Evolutionary conservation across 352 stramenopile genomes (phyloP), one percentile per base, ranked within the genome.

Genomic region (Labyrinthula sp.): DNA sequence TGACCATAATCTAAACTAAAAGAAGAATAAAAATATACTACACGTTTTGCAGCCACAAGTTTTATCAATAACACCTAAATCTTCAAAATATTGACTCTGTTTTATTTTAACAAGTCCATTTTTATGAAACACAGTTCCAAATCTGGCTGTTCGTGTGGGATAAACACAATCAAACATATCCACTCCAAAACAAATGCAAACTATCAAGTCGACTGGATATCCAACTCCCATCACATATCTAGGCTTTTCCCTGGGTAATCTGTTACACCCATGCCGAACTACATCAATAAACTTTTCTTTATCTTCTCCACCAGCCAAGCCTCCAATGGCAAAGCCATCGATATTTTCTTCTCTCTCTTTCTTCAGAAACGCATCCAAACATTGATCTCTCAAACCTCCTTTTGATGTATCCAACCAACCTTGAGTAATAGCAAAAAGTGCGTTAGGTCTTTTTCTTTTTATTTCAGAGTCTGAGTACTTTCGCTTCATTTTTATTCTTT

Each of bases 141-240:
- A 94, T 15, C 85, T 60, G 24, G 79, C 87, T 21, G 84, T 95
- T 25, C 83, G 69, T 30, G 84, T 95, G 3, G 85, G 84, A 64
- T 90, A 95, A 5, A 95, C 84, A 61, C 84, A 97, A 69, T 95
- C 87, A 33, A 59, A 85, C 82, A 95, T 94, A 61, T 97, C 84
- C 2, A 93, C 82, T 20, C 86, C 86, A 2, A 95, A 61, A 3
- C 78, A 81, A 17, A 79, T 90, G 63, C 85, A 95, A 21, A 95
- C 77, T 1, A 95, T 82, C 12, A 97, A 70, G 61, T 95, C 84
- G 3, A 95, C 47, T 20, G 86, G 82, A 63, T 95, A 95, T 10
- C 85, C 87, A 2, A 97, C 84, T 26, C 87, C 87, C 85, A 97
- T 95, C 29, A 95, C 62, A 66, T 97, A 95, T 3, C 84, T 68